phyloP scores from a whole-genome alignment of 1,284 basidiomycete species.

The Gymnopus androsaceus region DNA sequence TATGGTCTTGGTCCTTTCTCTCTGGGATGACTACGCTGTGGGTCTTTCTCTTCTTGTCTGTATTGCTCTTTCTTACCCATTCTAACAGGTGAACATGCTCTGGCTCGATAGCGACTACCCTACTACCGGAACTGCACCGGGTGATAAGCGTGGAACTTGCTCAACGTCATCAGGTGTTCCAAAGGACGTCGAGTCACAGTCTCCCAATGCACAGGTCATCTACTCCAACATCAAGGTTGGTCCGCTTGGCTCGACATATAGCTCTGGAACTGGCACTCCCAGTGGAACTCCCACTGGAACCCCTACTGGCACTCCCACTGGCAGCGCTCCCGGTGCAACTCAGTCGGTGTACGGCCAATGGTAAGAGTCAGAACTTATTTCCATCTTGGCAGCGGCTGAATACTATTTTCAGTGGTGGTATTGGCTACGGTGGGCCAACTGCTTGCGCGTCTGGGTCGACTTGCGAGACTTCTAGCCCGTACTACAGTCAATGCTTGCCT shows the following conservation, averaged over 20 bases:
- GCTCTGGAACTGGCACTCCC: background rate
- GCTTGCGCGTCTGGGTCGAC: conserved; percentile 13
- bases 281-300: background rate
- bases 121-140: conserved; percentile 32
- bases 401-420: conserved; percentile 15
- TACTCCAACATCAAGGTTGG: conserved; percentile 61
- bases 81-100: conserved; percentile 49
- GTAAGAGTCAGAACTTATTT: conserved; percentile 6
- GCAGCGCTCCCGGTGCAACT: conserved; percentile 12
- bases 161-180: conserved; percentile 49
- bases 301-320: too few relatives aligned
- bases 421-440: conserved; percentile 16
- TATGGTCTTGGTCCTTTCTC: conserved; percentile 46
- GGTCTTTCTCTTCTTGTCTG: too few relatives aligned
- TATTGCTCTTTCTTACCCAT: too few relatives aligned
- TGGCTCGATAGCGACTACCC: conserved; percentile 49
- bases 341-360: conserved; percentile 19
- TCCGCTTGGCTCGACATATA: conserved; percentile 4
- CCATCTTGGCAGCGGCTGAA: too few relatives aligned
- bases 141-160: conserved; percentile 53
- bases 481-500: conserved; percentile 17
- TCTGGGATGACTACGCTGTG: conserved; percentile 60
- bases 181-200: conserved; percentile 42
- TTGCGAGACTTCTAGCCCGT: conserved; percentile 5
- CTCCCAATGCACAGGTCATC: conserved; percentile 42